These are phyloP conservation scores for Cyberlindnera samutprakarnensis DNA, from an alignment of 805 yeast species.

Conservation along the genomic window DNA sequence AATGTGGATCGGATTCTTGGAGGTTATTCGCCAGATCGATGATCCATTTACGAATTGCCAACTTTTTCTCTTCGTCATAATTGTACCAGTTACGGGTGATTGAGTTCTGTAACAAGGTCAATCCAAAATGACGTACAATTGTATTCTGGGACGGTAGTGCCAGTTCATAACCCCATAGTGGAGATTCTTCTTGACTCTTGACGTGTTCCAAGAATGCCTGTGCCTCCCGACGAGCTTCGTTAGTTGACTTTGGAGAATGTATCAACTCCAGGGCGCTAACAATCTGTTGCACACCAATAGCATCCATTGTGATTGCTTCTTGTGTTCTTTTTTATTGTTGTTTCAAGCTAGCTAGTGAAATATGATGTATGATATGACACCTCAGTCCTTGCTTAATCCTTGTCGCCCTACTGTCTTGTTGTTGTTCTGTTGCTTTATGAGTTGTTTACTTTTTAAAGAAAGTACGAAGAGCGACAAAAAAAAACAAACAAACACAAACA, in stretches of 20 bases:
- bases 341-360: too few relatives aligned
- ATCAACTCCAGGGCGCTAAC: slow-evolving; percentile 70
- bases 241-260: slow-evolving; percentile 57
- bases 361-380: too few relatives aligned
- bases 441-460: too few relatives aligned
- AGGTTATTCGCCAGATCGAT: slow-evolving; percentile 65
- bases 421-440: too few relatives aligned
- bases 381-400: too few relatives aligned
- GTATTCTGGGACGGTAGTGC: slow-evolving; percentile 57
- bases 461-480: too few relatives aligned
- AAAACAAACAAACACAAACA: too few relatives aligned
- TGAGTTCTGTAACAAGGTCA: slow-evolving; percentile 70
- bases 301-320: slow-evolving; percentile 60
- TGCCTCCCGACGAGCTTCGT: slow-evolving; percentile 48
- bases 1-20: slow-evolving; percentile 71
- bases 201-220: slow-evolving; percentile 67
- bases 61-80: slow-evolving; percentile 50
- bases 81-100: slow-evolving; percentile 46
- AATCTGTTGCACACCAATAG: slow-evolving; percentile 64
- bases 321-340: too few relatives aligned
- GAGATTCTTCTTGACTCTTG: slow-evolving; percentile 74
- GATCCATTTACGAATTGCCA: slow-evolving; percentile 77
- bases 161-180: slow-evolving; percentile 86
- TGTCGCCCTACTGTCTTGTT: not conserved
- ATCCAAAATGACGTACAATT: slow-evolving; percentile 85